Percentiles rank a stretch among this genome's conserved stretches.
These are phyloP conservation scores for Schizochytrium sp. DNA, from an alignment of 108 stramenopile species.

Conservation along the genomic window DNA sequence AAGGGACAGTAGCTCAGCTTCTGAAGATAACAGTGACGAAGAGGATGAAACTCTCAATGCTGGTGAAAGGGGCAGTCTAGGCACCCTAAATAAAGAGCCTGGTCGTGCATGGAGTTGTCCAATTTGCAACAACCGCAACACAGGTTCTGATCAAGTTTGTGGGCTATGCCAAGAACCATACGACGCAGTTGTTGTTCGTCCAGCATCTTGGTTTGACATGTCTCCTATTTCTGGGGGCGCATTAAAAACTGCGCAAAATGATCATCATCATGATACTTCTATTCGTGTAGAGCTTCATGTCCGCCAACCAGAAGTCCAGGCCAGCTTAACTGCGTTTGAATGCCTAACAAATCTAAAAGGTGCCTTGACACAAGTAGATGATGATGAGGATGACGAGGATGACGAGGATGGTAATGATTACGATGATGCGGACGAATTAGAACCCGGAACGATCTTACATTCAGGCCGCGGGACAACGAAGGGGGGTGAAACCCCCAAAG, in stretches of 20 bases:
- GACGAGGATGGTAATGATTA: conserved; percentile 13
- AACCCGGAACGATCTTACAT: not conserved
- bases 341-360: conserved; percentile 26
- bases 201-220: conserved; percentile 22
- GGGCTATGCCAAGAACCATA: conserved; percentile 40
- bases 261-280: conserved; percentile 48
- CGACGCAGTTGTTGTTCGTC: conserved; percentile 5
- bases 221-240: not conserved
- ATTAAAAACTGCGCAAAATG: not conserved
- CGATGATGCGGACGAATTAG: not conserved
- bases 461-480: too few species aligned
- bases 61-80: too few species aligned
- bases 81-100: not conserved
- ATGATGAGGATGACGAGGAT: conserved; percentile 38
- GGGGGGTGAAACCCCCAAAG: too few species aligned
- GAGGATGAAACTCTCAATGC: too few species aligned
- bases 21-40: too few species aligned
- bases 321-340: not conserved
- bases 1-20: too few species aligned
- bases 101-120: not conserved
- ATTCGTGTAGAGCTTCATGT: not conserved
- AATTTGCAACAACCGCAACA: conserved; percentile 29
- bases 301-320: not conserved
- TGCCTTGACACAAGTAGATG: not conserved
- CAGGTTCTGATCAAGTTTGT: not conserved